These are phyloP conservation scores for Lophiostoma macrostomum DNA, from an alignment of 495 filamentous ascomycete species.

Conservation along the genomic window DNA sequence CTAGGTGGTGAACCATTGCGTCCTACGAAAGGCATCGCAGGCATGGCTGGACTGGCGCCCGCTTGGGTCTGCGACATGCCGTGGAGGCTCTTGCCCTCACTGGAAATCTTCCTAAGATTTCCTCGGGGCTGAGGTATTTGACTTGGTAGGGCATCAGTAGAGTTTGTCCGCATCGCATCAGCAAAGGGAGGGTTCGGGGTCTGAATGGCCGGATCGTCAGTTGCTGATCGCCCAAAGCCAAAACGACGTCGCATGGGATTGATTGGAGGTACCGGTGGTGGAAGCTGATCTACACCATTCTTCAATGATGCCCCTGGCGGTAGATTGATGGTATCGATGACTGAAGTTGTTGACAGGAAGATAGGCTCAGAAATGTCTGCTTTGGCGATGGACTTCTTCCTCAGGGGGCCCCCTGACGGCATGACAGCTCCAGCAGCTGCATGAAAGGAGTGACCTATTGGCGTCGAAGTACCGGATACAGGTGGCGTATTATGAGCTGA, in stretches of 20 bases:
- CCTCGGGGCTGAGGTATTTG: constrained; percentile 11
- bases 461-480: constrained; percentile 44
- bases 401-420: constrained; percentile 41
- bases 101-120: constrained; percentile 30
- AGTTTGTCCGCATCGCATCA: constrained; percentile 24
- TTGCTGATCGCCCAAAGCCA: constrained; percentile 28
- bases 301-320: constrained; percentile 41
- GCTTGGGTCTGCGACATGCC: constrained; percentile 16
- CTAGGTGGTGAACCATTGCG: constrained; percentile 24
- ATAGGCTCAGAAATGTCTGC: constrained; percentile 79
- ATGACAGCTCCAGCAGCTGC: constrained; percentile 25
- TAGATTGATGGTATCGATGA: constrained; percentile 51
- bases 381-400: constrained; percentile 69
- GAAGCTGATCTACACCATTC: constrained; percentile 38
- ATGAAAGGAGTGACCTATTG: constrained; percentile 29
- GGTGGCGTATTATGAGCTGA: constrained; percentile 58
- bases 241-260: constrained; percentile 41
- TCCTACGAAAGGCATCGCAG: constrained; percentile 9
- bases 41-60: constrained; percentile 22
- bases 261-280: constrained; percentile 40
- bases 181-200: constrained; percentile 22
- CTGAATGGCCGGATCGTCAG: constrained; percentile 15
- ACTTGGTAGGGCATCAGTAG: constrained; percentile 24
- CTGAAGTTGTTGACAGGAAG: constrained; percentile 73
- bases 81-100: constrained; percentile 31